Percentiles rank a stretch among this genome's conserved stretches.
Conservation (phyloP, 768 basidiomycete genomes). For the Rhodocollybia butyracea region DNA sequence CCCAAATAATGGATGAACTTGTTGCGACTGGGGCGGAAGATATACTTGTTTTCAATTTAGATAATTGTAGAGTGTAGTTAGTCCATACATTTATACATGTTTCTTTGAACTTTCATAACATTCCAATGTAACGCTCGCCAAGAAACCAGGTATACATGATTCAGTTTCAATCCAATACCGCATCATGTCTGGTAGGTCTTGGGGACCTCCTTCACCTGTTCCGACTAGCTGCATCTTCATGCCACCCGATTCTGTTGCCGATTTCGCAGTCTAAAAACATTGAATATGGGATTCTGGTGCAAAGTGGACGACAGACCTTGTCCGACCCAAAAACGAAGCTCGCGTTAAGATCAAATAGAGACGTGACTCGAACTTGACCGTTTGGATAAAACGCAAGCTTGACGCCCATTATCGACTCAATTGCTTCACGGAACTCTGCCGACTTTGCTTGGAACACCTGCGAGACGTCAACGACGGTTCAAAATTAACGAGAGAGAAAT, state of each 20-base stretch:
- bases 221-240: conserved; percentile 71
- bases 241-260: conserved; percentile 31
- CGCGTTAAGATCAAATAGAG: conserved; percentile 83
- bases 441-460: conserved; percentile 80
- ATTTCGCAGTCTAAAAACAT: conserved; percentile 19
- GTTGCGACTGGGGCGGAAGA: conserved; percentile 86
- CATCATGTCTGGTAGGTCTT: conserved; percentile 73
- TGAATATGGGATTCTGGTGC: conserved; percentile 14
- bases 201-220: conserved; percentile 70
- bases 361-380: conserved; percentile 86
- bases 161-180: conserved; percentile 84
- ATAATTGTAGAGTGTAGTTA: conserved; percentile 85
- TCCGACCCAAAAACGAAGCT: conserved; percentile 83
- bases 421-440: conserved; percentile 88
- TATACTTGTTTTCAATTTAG: conserved; percentile 82
- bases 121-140: conserved; percentile 86
- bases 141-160: conserved; percentile 84
- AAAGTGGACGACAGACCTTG: conserved; percentile 23
- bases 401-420: conserved; percentile 85
- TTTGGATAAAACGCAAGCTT: conserved; percentile 91
- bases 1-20: conserved; percentile 86
- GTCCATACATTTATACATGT: neutral
- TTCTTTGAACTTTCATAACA: conserved; percentile 75
- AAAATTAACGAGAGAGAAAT: conserved; percentile 8
- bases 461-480: neutral